These are phyloP conservation scores for Prunus yedoensis DNA, from an alignment of 331 rosid genomes.

Conservation along the genomic window DNA sequence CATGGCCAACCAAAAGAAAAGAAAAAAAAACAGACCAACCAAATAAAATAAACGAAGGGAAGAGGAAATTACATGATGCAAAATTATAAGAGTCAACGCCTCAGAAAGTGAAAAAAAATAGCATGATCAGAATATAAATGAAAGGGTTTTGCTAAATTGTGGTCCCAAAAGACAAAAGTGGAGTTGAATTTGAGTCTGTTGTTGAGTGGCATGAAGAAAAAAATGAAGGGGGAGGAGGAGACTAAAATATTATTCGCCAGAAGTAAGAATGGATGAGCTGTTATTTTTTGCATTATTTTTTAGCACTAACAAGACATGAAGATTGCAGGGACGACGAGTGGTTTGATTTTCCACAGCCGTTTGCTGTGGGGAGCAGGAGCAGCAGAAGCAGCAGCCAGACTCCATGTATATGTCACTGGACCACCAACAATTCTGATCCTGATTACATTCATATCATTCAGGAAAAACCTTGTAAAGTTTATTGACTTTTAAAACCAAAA, in stretches of 20 bases:
- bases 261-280: slow-evolving; percentile 7
- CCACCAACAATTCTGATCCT: slow-evolving; percentile 17
- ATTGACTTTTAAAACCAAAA: background rate
- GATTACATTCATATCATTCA: background rate
- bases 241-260: background rate
- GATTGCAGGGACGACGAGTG: slow-evolving; percentile 15
- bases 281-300: background rate
- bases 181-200: background rate
- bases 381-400: background rate
- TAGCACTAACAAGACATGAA: slow-evolving; percentile 13
- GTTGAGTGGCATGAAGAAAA: background rate
- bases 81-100: slow-evolving; percentile 14
- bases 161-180: slow-evolving; percentile 19
- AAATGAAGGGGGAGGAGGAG: background rate
- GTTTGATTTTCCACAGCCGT: slow-evolving; percentile 9
- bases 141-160: background rate
- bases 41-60: background rate
- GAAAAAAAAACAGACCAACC: background rate
- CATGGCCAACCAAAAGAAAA: background rate
- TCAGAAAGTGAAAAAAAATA: background rate
- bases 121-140: background rate
- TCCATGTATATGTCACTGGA: background rate
- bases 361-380: slow-evolving; percentile 18
- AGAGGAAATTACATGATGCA: background rate
- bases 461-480: background rate